Evolutionary conservation across 805 yeast genomes (phyloP).

Genomic region (Ogataea degrootiae): DNA sequence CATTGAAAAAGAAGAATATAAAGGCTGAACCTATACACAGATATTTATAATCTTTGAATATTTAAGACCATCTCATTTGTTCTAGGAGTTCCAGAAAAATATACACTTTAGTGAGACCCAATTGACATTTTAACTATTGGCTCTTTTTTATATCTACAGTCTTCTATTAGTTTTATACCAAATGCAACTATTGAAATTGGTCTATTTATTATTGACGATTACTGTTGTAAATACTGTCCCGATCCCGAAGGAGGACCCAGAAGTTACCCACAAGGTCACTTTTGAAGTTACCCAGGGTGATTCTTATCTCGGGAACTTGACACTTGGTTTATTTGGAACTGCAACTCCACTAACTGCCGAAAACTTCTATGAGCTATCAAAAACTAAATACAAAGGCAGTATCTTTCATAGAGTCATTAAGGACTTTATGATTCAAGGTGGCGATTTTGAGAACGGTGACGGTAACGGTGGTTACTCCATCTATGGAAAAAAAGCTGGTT

Average conservation of each 20-base stretch:
- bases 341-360: conserved; percentile 59
- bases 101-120: background rate
- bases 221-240: conserved; percentile 3
- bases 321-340: conserved; percentile 61
- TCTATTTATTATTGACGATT: conserved; percentile 1
- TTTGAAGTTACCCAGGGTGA: conserved; percentile 35
- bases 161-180: background rate
- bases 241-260: conserved; percentile 36
- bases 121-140: background rate
- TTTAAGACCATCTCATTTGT: no score
- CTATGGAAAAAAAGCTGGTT: conserved; percentile 51
- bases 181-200: background rate
- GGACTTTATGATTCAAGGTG: conserved; percentile 82
- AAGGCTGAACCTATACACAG: no score
- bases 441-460: conserved; percentile 63
- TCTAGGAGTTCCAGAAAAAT: no score
- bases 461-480: conserved; percentile 80
- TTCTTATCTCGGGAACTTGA: conserved; percentile 37
- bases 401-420: conserved; percentile 71
- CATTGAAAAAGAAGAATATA: no score
- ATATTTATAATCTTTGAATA: no score
- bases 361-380: conserved; percentile 51
- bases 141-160: background rate
- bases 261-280: conserved; percentile 41
- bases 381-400: conserved; percentile 48